phyloP scores from a whole-genome alignment of 73 alveolate species.

The Paramecium bursaria region DNA sequence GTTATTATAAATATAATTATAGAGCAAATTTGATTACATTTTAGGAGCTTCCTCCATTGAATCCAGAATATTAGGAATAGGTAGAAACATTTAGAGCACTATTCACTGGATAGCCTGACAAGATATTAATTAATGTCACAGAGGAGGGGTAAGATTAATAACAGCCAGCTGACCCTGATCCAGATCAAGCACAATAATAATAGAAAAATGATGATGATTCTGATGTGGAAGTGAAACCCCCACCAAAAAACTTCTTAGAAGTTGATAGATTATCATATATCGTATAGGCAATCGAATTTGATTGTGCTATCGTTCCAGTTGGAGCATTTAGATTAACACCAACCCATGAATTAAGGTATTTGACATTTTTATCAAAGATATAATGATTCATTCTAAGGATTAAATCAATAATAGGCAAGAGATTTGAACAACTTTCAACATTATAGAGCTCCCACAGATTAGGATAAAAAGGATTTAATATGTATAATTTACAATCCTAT shows the following conservation, averaged over 20 bases:
- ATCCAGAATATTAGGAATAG: constrained; percentile 68
- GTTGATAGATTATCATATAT: constrained; percentile 86
- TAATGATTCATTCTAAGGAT: constrained; percentile 87
- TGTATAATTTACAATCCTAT: not conserved
- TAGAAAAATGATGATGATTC: constrained; percentile 76
- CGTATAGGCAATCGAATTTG: constrained; percentile 87
- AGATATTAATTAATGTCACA: constrained; percentile 70
- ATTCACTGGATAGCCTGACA: constrained; percentile 75
- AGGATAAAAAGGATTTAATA: constrained; percentile 74
- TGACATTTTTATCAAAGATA: constrained; percentile 55
- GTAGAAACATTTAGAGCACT: constrained; percentile 75
- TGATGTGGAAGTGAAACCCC: constrained; percentile 83
- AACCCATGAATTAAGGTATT: constrained; percentile 80
- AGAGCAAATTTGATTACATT: constrained; percentile 68
- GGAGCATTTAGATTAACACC: constrained; percentile 87
- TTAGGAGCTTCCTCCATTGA: constrained; percentile 78
- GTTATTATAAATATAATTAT: not conserved
- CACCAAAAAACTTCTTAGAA: constrained; percentile 87
- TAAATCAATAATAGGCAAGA: constrained; percentile 66
- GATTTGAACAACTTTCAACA: constrained; percentile 76
- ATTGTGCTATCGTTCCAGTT: constrained; percentile 81
- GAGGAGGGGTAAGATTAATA: constrained; percentile 75
- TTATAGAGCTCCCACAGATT: constrained; percentile 85
- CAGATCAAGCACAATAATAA: constrained; percentile 54
- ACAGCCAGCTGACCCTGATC: constrained; percentile 73